Evolutionary conservation across 192 early-diverging fungal genomes (phyloP).

Genomic region (Gryganskiella cystojenkinii): DNA sequence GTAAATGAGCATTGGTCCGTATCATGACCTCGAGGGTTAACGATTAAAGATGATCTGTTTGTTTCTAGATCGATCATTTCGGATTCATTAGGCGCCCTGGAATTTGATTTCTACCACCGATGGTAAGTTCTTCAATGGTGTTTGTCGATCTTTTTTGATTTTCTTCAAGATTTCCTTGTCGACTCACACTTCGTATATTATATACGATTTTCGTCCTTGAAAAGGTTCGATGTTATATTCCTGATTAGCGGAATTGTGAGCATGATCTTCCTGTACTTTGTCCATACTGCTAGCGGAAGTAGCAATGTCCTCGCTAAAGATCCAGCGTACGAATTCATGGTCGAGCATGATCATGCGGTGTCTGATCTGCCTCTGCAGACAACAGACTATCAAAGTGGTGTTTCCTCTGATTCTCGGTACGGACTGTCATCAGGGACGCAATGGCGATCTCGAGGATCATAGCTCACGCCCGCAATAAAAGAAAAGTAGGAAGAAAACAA

Average conservation of each 20-base stretch:
- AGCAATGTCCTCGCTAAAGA: slow-evolving; percentile 50
- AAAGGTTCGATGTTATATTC: slow-evolving; percentile 90
- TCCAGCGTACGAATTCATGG: slow-evolving; percentile 30
- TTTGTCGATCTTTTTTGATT: too few relatives aligned
- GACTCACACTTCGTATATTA: background rate
- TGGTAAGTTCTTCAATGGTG: slow-evolving; percentile 53
- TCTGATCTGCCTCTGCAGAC: background rate
- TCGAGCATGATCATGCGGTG: slow-evolving; percentile 17
- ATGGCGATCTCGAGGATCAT: slow-evolving; percentile 37
- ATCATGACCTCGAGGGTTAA: background rate
- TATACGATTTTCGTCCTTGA: too few relatives aligned
- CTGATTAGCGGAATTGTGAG: slow-evolving; percentile 82
- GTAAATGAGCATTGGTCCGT: too few relatives aligned
- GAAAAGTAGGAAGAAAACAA: background rate
- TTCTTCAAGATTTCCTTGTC: too few relatives aligned
- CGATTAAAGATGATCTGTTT: background rate
- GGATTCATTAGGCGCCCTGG: slow-evolving; percentile 80
- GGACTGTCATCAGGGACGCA: slow-evolving; percentile 16
- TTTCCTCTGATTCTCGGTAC: slow-evolving; percentile 15
- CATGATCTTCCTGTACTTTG: slow-evolving; percentile 75
- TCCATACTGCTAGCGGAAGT: slow-evolving; percentile 67
- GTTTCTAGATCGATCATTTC: slow-evolving; percentile 74
- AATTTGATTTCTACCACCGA: slow-evolving; percentile 91
- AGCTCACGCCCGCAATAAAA: background rate
- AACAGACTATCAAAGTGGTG: slow-evolving; percentile 1